Conservation (phyloP, 495 filamentous ascomycete genomes). For the Neurospora sp. region DNA sequence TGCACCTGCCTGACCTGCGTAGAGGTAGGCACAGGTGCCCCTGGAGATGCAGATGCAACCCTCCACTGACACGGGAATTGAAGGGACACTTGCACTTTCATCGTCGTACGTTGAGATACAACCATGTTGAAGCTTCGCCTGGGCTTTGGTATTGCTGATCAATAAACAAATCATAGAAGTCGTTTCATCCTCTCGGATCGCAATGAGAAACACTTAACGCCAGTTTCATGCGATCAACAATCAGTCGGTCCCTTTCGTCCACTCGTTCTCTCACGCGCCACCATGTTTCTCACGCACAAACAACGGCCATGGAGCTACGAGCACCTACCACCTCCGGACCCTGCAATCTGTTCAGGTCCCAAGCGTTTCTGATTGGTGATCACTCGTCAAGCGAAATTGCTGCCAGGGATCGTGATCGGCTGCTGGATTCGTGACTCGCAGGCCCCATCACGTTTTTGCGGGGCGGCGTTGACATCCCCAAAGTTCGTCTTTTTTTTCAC, state of each 20-base stretch:
- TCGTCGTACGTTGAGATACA: not conserved
- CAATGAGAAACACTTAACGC: not conserved
- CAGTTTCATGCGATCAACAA: not conserved
- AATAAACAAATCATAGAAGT: not conserved
- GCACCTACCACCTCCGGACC: not conserved
- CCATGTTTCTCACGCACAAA: not conserved
- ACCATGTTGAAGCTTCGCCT: not conserved
- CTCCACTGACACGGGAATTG: not conserved
- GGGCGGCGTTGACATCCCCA: not conserved
- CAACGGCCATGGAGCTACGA: not conserved
- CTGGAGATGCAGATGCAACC: not conserved
- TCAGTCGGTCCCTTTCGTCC: not conserved
- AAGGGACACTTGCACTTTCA: not conserved
- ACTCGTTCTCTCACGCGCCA: not conserved
- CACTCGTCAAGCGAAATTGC: not conserved
- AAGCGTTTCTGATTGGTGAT: not conserved
- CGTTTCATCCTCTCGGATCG: not conserved
- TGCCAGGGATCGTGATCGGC: not conserved
- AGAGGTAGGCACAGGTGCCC: not conserved
- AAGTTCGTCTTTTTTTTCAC: not conserved
- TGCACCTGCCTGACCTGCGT: not conserved
- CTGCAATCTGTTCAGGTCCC: not conserved
- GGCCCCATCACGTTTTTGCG: not conserved
- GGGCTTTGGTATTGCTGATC: not conserved
- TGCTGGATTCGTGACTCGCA: not conserved